Evolutionary conservation across 2,329 filamentous ascomycete genomes (phyloP), one percentile per base, ranked within the genome.

Genomic region (Alternaria postmessia): DNA sequence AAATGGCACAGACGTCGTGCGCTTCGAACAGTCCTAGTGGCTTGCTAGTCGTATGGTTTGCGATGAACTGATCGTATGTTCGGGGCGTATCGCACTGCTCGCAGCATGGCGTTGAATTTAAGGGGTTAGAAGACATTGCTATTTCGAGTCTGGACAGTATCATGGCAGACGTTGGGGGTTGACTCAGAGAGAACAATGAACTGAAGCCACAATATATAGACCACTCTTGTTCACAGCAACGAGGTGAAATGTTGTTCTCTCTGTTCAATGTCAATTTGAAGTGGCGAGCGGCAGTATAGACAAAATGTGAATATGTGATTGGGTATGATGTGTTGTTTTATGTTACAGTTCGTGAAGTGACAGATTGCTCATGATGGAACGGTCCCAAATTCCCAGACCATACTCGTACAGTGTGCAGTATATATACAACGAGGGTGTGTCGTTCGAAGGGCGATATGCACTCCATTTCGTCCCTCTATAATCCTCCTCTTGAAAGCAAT

Each of bases 341-440:
- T 26, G 32, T 49, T 49, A 49, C 46, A 49, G 24, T 49, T 38
- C 8, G 32, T 38, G 56, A 53, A 59, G 52, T 49, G 57, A 62
- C 47, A 18, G 47, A 39, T 48, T 53, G n/a, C 51, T 51, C 47
- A 44, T 57, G 24, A 46, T 32, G 26, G n/a, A 20, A 22, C 30
- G 16, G 30, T 49, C 6, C 42, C 46, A 20, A 41, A 34, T 52
- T 22, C 34, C 47, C 55, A 51, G 28, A 8, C 14, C 46, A 28
- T 56, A 59, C 38, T 51, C 56, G 26, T 62, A 57, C 52, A 62
- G 42, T 9, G 22, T 20, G 51, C n/a, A 36, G 39, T 52, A 42
- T 55, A 62, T 57, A 34, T 62, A 62, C 57, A 62, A 44, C 28
- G 24, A 60, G 44, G 16, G 36, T 20, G 38, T 16, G 20, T 44